Evolutionary conservation across 225 moss, liverwort and hornwort genomes (phyloP).

Genomic region (Thuidium tamariscinum): DNA sequence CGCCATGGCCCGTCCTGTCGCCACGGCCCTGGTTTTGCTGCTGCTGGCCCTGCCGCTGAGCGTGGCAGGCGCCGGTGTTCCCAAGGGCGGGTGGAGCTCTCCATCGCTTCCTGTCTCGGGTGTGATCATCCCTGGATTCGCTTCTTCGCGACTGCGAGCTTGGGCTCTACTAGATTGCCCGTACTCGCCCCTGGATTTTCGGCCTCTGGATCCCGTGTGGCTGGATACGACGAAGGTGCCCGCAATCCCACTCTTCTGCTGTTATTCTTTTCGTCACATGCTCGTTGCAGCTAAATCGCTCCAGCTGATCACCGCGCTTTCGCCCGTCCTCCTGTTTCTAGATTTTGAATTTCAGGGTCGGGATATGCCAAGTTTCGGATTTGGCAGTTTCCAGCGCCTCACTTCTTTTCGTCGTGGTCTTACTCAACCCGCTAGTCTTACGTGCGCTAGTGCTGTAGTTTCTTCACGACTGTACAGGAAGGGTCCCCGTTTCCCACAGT

Average conservation of each 20-base stretch:
- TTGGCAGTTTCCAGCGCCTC: background rate
- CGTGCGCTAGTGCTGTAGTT: background rate
- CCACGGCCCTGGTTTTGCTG: background rate
- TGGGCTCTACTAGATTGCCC: constrained; percentile 97
- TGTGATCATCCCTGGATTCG: constrained; percentile 90
- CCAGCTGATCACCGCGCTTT: background rate
- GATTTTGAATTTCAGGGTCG: background rate
- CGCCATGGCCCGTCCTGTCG: background rate
- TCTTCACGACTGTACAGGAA: background rate
- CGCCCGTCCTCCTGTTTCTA: background rate
- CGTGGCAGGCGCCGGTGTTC: constrained; percentile 57
- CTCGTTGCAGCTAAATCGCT: background rate
- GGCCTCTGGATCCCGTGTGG: constrained; percentile 94
- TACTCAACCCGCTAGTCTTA: background rate
- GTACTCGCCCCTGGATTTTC: constrained; percentile 88
- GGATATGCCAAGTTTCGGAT: background rate
- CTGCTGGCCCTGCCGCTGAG: background rate
- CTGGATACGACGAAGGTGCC: constrained; percentile 80
- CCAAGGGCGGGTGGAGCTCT: constrained; percentile 64
- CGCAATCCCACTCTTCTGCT: background rate
- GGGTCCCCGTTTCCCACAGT: background rate
- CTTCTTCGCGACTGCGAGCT: constrained; percentile 83
- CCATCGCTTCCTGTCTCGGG: constrained; percentile 69
- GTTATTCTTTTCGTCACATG: background rate
- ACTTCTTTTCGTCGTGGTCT: background rate